A percentile compares a stretch with the other conserved stretches of the same genome.
These are phyloP conservation scores for Adenanthera pavonina DNA, from an alignment of 306 rosid species.

Conservation along the genomic window DNA sequence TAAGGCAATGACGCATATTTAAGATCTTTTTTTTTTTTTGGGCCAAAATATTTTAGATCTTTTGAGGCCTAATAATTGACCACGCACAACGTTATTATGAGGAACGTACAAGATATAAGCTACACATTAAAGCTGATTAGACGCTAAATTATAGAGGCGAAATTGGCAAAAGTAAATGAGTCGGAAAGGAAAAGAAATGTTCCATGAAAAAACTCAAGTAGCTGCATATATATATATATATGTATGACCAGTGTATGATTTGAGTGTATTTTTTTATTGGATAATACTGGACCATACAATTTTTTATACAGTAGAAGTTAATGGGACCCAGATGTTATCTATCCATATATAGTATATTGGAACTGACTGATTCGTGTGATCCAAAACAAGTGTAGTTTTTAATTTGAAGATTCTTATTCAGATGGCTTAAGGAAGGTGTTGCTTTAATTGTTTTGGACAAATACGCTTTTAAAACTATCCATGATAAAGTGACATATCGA, in stretches of 20 bases:
- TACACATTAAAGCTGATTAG: neutral
- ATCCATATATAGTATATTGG: neutral
- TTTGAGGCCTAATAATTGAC: neutral
- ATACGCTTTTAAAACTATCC: too few species aligned
- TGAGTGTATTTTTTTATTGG: neutral
- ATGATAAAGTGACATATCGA: conserved; percentile 28
- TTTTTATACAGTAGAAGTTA: neutral
- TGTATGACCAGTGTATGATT: conserved; percentile 16
- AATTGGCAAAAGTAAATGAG: neutral
- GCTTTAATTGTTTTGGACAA: too few species aligned
- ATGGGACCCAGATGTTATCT: conserved; percentile 26
- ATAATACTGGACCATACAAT: too few species aligned
- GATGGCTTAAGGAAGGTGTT: conserved; percentile 1
- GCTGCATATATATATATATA: neutral
- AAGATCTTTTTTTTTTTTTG: too few species aligned
- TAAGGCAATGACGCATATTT: neutral
- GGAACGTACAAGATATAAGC: neutral
- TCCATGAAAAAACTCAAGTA: conserved; percentile 6
- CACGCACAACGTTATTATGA: neutral
- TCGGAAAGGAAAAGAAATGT: conserved; percentile 13
- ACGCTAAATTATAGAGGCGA: neutral
- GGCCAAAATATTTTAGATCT: neutral
- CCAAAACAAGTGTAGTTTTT: neutral
- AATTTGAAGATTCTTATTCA: conserved; percentile 7
- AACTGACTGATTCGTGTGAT: conserved; percentile 33